Percentiles rank a stretch among this genome's conserved stretches.
phyloP scores from a whole-genome alignment of 306 rosid genomes.

The Trifolium subterraneum region DNA sequence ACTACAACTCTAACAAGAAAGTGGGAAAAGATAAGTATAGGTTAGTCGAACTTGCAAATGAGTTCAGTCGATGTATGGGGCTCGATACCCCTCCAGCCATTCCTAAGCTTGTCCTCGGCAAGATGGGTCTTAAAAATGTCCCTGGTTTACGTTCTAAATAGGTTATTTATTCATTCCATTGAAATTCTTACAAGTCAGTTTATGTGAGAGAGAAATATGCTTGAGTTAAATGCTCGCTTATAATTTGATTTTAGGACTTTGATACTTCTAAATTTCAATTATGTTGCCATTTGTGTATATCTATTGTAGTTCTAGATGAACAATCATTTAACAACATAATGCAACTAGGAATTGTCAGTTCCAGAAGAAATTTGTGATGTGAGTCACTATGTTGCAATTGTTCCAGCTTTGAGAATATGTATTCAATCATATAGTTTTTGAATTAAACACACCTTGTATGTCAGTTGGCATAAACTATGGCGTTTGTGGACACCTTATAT shows the following conservation, averaged over 20 bases:
- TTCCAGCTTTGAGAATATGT: background rate
- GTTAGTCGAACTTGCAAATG: slow-evolving; percentile 93
- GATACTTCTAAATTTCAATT: background rate
- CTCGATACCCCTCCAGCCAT: slow-evolving; percentile 92
- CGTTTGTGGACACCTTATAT: no score
- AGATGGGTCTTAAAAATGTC: slow-evolving; percentile 89
- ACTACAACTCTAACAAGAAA: slow-evolving; percentile 84
- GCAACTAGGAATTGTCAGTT: background rate
- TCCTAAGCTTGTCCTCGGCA: slow-evolving; percentile 80
- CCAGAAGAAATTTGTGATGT: background rate
- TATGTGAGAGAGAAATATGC: slow-evolving; percentile 9
- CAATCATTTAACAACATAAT: background rate
- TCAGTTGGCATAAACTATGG: no score
- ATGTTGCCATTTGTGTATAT: background rate
- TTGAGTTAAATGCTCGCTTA: background rate
- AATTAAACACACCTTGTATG: background rate
- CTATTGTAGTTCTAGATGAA: background rate
- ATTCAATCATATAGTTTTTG: background rate
- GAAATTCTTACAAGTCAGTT: background rate
- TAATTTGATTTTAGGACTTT: slow-evolving; percentile 1
- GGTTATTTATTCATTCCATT: slow-evolving; percentile 30
- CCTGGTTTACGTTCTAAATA: slow-evolving; percentile 91
- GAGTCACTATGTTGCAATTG: background rate
- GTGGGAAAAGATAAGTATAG: slow-evolving; percentile 73
- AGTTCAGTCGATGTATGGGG: slow-evolving; percentile 93